Evolutionary conservation across 306 rosid species (phyloP).

Genomic region (Glycyrrhiza uralensis): DNA sequence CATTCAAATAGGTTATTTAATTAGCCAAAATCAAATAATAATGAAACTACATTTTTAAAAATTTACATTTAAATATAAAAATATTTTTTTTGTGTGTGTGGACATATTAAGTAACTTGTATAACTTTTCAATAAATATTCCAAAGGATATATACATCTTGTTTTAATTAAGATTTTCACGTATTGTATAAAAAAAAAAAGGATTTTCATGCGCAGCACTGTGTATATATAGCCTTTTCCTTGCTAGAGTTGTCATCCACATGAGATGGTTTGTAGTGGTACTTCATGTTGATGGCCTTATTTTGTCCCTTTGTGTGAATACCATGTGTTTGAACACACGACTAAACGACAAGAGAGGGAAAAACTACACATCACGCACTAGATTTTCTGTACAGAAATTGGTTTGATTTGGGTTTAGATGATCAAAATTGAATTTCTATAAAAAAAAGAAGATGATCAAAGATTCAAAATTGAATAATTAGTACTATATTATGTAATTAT

Average conservation of each 20-base stretch:
- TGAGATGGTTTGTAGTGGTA: neutral
- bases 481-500: too few species aligned
- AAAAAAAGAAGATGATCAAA: too few species aligned
- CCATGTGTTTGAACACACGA: conserved; percentile 4
- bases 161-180: neutral
- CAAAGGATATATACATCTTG: neutral
- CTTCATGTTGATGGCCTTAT: neutral
- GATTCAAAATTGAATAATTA: too few species aligned
- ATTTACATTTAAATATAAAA: too few species aligned
- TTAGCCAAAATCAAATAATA: too few species aligned
- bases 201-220: neutral
- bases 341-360: neutral
- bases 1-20: too few species aligned
- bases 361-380: neutral
- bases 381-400: neutral
- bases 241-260: conserved; percentile 22
- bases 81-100: too few species aligned
- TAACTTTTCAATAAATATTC: neutral
- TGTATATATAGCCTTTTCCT: neutral
- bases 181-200: too few species aligned
- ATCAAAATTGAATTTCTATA: neutral
- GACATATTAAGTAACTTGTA: too few species aligned
- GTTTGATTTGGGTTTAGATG: neutral
- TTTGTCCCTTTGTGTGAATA: conserved; percentile 36
- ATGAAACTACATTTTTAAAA: too few species aligned